phyloP scores from a whole-genome alignment of 2,329 filamentous ascomycete genomes.

The Fusarium haematococcum region DNA sequence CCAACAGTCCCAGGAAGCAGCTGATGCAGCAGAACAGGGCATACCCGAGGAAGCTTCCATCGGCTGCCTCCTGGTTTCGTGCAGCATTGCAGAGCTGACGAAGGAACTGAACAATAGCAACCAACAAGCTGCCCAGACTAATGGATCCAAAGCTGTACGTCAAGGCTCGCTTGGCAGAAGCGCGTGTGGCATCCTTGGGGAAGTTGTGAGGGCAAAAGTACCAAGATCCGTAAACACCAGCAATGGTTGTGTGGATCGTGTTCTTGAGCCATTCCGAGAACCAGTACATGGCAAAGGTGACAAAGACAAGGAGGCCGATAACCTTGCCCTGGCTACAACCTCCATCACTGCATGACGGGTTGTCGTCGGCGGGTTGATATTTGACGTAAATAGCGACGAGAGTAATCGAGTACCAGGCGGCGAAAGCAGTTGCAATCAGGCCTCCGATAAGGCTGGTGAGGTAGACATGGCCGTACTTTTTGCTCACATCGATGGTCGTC shows the following conservation, averaged over 20 bases:
- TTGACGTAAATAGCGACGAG: constrained; percentile 88
- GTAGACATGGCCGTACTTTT: constrained; percentile 87
- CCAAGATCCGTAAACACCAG: constrained; percentile 92
- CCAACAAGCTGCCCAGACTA: constrained; percentile 84
- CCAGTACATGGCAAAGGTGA: constrained; percentile 95
- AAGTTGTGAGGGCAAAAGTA: constrained; percentile 82
- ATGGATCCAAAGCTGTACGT: constrained; percentile 96
- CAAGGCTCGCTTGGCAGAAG: constrained; percentile 82
- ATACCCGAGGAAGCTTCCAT: constrained; percentile 74
- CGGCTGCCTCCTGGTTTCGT: constrained; percentile 69
- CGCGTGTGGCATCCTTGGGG: constrained; percentile 82
- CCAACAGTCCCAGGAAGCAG: constrained; percentile 80
- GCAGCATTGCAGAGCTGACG: constrained; percentile 87
- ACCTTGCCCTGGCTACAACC: constrained; percentile 81
- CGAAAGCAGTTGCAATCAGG: constrained; percentile 78
- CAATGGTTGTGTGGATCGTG: constrained; percentile 87
- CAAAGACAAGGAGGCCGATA: constrained; percentile 85
- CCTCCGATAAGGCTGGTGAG: constrained; percentile 87
- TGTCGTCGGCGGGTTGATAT: constrained; percentile 74
- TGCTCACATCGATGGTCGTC: constrained; percentile 86
- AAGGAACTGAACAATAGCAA: constrained; percentile 88
- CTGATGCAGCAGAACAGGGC: constrained; percentile 80
- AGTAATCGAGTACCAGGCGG: constrained; percentile 88
- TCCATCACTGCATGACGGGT: constrained; percentile 66
- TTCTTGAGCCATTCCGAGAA: constrained; percentile 95